These are phyloP conservation scores for Pichia sp. DNA, from an alignment of 1,139 yeast genomes.

Conservation along the genomic window DNA sequence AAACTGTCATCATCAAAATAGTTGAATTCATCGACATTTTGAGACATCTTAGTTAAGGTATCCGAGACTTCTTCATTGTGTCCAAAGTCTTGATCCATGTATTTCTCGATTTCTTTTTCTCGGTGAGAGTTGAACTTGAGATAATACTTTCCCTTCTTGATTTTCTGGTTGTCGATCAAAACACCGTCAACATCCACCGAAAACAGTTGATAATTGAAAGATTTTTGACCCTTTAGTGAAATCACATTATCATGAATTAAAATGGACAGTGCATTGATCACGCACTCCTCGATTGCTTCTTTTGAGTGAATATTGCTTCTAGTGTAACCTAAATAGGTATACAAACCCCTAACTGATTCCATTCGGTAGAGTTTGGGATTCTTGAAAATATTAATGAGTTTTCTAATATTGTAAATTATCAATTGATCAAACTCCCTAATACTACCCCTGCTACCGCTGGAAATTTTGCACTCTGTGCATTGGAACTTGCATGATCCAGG, in stretches of 20 bases:
- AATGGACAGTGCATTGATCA: slow-evolving; percentile 15
- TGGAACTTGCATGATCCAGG: slow-evolving; percentile 4
- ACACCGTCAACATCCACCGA: slow-evolving; percentile 14
- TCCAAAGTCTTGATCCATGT: slow-evolving; percentile 10
- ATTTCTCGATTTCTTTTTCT: slow-evolving; percentile 5
- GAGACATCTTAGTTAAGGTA: background rate
- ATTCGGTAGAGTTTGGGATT: slow-evolving; percentile 1
- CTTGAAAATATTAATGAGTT: slow-evolving; percentile 12
- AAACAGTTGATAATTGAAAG: slow-evolving; percentile 11
- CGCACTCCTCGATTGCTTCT: too few species aligned
- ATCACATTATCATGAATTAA: slow-evolving; percentile 15
- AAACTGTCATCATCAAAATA: slow-evolving; percentile 4
- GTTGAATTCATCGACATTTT: slow-evolving; percentile 2
- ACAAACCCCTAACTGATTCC: too few species aligned
- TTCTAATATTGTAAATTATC: slow-evolving; percentile 17
- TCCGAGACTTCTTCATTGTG: slow-evolving; percentile 3
- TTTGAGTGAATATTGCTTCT: too few species aligned
- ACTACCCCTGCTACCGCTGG: too few species aligned
- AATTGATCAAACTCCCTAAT: too few species aligned
- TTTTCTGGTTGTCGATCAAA: slow-evolving; percentile 10
- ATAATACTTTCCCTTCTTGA: slow-evolving; percentile 15
- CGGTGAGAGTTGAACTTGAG: slow-evolving; percentile 7
- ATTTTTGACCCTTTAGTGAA: slow-evolving; percentile 10
- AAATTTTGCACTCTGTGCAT: background rate
- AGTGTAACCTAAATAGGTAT: too few species aligned